Evolutionary conservation across 257 asterid species (phyloP).

Genomic region (Gardenia jasminoides): DNA sequence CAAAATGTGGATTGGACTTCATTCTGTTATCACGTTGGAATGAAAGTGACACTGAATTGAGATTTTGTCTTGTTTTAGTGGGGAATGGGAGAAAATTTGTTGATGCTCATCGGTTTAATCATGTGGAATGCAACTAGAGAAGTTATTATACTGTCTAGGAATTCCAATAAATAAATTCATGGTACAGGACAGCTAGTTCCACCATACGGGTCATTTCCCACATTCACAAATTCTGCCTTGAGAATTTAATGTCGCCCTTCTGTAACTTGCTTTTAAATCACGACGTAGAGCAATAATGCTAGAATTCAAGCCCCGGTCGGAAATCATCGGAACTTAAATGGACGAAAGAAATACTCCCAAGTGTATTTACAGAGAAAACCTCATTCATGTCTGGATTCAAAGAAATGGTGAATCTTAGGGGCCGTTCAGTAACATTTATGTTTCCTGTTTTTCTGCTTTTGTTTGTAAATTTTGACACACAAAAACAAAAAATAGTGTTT

Average conservation of each 20-base stretch:
- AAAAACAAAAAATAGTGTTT: too few species aligned
- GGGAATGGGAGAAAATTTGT: neutral
- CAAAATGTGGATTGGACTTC: neutral
- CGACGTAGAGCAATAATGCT: neutral
- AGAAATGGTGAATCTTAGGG: too few species aligned
- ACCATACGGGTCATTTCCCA: neutral
- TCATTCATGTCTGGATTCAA: neutral
- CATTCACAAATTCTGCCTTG: neutral
- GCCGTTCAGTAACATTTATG: too few species aligned
- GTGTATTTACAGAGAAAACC: neutral
- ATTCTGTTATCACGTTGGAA: neutral
- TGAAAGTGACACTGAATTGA: constrained; percentile 13
- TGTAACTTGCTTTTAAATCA: neutral
- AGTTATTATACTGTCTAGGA: constrained; percentile 14
- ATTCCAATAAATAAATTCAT: neutral
- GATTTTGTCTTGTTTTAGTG: constrained; percentile 3
- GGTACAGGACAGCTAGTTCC: neutral
- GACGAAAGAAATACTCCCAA: neutral
- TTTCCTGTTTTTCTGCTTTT: too few species aligned
- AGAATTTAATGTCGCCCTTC: neutral
- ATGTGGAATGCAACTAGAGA: neutral
- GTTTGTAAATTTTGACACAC: too few species aligned
- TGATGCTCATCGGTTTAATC: neutral
- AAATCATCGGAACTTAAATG: neutral
- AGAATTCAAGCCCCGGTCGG: neutral